Evolutionary conservation across 768 basidiomycete species (phyloP).

Genomic region (Paxillus involutus): DNA sequence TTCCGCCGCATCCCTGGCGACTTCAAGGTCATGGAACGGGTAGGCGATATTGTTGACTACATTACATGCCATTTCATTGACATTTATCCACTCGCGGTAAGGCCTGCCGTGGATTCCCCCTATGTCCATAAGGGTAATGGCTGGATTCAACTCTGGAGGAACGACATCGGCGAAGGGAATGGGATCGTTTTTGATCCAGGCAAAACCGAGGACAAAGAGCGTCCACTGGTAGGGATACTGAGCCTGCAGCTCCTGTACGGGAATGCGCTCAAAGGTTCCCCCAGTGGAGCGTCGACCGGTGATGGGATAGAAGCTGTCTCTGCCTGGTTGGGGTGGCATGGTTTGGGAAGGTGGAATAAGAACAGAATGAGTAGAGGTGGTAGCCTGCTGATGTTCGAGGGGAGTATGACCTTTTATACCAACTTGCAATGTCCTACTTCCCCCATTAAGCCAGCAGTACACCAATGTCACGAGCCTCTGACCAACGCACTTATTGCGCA

Average conservation of each 20-base stretch:
- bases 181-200: slow-evolving; percentile 9
- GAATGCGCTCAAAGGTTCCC: slow-evolving; percentile 19
- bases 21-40: slow-evolving; percentile 13
- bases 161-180: slow-evolving; percentile 13
- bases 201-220: slow-evolving; percentile 26
- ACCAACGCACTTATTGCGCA: too few species aligned
- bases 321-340: too few species aligned
- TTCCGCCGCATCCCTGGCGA: slow-evolving; percentile 18
- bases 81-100: slow-evolving; percentile 23
- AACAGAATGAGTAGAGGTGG: too few species aligned
- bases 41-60: not conserved
- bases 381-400: too few species aligned
- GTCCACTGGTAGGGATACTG: slow-evolving; percentile 26
- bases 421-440: too few species aligned
- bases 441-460: too few species aligned
- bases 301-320: slow-evolving; percentile 18
- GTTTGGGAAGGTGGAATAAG: too few species aligned
- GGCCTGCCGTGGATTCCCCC: slow-evolving; percentile 26
- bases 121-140: slow-evolving; percentile 20
- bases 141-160: slow-evolving; percentile 4
- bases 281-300: slow-evolving; percentile 15
- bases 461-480: too few species aligned
- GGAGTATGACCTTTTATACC: too few species aligned
- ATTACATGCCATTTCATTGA: slow-evolving; percentile 11
- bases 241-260: slow-evolving; percentile 18